Percentiles rank a stretch among this genome's conserved stretches.
phyloP scores from a whole-genome alignment of 495 filamentous ascomycete genomes.

The Penicillium cataractarum region DNA sequence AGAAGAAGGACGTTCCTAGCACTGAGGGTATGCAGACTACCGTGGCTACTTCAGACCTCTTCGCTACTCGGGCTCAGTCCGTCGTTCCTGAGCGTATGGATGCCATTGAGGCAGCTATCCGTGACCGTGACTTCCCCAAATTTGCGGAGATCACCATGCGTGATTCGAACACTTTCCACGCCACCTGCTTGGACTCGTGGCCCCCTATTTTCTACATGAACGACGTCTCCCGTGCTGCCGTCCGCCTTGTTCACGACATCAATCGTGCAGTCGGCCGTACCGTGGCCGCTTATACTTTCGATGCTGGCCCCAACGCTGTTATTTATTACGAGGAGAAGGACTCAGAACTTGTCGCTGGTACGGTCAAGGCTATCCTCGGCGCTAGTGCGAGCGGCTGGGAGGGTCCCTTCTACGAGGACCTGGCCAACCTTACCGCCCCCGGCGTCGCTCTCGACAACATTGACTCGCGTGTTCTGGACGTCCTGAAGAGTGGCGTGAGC shows the following conservation, averaged over 20 bases:
- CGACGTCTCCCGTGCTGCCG: conserved; percentile 82
- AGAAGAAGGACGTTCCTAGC: conserved; percentile 91
- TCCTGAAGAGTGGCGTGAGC: conserved; percentile 77
- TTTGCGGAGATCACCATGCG: conserved; percentile 93
- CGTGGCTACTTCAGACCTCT: conserved; percentile 82
- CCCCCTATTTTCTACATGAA: conserved; percentile 99
- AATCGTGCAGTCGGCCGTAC: conserved; percentile 73
- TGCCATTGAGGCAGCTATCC: conserved; percentile 83
- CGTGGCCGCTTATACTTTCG: conserved; percentile 93
- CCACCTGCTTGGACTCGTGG: conserved; percentile 89
- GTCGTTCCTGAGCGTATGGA: conserved; percentile 85
- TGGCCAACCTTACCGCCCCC: conserved; percentile 51
- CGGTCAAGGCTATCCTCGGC: conserved; percentile 60
- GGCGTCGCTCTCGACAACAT: conserved; percentile 53
- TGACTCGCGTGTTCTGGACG: conserved; percentile 57
- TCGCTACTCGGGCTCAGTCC: conserved; percentile 66
- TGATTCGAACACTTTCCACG: conserved; percentile 96
- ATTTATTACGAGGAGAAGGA: conserved; percentile 89
- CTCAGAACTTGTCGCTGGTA: conserved; percentile 68
- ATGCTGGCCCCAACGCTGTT: conserved; percentile 95
- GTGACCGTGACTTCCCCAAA: conserved; percentile 73
- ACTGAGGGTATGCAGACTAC: conserved; percentile 97
- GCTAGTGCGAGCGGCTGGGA: conserved; percentile 65
- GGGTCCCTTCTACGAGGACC: conserved; percentile 47
- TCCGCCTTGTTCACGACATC: conserved; percentile 84